phyloP scores from a whole-genome alignment of 495 filamentous ascomycete genomes.

The Penicillium waksmanii region DNA sequence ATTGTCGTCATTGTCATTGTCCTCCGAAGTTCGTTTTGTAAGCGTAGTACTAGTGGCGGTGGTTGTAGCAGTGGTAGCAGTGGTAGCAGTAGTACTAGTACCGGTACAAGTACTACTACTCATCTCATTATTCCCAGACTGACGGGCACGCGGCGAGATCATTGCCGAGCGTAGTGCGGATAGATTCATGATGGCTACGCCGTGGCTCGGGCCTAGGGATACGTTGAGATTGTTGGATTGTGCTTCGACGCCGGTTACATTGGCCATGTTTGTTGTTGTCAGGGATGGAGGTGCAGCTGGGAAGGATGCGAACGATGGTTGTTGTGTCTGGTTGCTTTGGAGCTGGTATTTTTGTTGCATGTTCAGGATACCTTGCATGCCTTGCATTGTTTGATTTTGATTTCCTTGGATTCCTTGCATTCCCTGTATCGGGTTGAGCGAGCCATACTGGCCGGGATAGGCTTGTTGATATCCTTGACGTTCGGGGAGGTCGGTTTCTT shows the following conservation, averaged over 20 bases:
- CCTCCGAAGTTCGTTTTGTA: no score
- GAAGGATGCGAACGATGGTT: neutral
- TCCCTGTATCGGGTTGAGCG: conserved; percentile 9
- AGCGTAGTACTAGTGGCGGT: no score
- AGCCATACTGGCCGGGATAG: conserved; percentile 20
- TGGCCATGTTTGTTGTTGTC: neutral
- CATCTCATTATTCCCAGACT: neutral
- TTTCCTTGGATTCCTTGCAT: neutral
- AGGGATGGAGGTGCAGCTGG: no score
- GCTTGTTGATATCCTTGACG: conserved; percentile 4
- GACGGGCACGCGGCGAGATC: neutral
- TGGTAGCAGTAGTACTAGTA: no score
- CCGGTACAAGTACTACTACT: no score
- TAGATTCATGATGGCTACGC: neutral
- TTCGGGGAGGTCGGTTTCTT: conserved; percentile 7
- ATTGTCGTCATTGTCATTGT: no score
- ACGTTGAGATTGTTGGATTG: conserved; percentile 11
- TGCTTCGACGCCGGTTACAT: neutral
- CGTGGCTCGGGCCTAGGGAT: neutral
- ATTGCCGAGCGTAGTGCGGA: neutral
- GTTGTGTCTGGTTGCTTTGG: neutral
- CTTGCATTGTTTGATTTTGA: conserved; percentile 5
- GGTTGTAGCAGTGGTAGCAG: no score
- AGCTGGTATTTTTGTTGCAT: neutral
- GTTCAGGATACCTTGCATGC: conserved; percentile 4